Evolutionary conservation across 768 basidiomycete genomes (phyloP).

Genomic region (Dentipellis sp.): DNA sequence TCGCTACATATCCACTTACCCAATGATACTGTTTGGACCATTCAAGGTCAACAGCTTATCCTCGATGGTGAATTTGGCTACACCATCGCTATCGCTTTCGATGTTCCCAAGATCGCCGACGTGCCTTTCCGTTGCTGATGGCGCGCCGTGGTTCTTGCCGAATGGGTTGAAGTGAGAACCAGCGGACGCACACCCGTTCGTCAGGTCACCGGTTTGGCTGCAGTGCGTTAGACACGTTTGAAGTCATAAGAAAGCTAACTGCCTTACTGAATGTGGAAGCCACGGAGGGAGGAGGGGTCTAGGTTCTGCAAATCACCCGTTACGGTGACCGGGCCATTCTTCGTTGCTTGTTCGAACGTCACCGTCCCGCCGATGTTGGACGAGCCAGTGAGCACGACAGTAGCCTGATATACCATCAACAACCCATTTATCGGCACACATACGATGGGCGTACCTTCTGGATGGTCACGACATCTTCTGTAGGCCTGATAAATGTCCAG

Average conservation of each 20-base stretch:
- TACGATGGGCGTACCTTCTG: neutral
- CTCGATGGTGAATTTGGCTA: constrained; percentile 45
- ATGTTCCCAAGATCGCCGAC: constrained; percentile 77
- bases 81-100: constrained; percentile 46
- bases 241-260: neutral
- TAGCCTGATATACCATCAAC: constrained; percentile 28
- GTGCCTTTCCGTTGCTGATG: constrained; percentile 45
- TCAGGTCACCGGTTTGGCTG: constrained; percentile 52
- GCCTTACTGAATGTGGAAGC: constrained; percentile 73
- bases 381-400: constrained; percentile 53
- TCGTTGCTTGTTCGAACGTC: constrained; percentile 48
- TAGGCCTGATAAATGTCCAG: neutral
- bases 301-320: constrained; percentile 55
- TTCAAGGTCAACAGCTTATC: constrained; percentile 59
- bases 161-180: constrained; percentile 75
- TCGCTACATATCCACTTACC: constrained; percentile 31
- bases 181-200: constrained; percentile 55
- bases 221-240: neutral
- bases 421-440: neutral
- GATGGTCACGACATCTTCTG: neutral
- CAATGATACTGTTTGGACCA: constrained; percentile 58
- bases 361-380: constrained; percentile 56
- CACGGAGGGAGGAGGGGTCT: constrained; percentile 46
- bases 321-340: constrained; percentile 45
- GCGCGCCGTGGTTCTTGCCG: constrained; percentile 57